Conservation (phyloP, 169 alveolate genomes). For the Sarcocystis neurona region DNA sequence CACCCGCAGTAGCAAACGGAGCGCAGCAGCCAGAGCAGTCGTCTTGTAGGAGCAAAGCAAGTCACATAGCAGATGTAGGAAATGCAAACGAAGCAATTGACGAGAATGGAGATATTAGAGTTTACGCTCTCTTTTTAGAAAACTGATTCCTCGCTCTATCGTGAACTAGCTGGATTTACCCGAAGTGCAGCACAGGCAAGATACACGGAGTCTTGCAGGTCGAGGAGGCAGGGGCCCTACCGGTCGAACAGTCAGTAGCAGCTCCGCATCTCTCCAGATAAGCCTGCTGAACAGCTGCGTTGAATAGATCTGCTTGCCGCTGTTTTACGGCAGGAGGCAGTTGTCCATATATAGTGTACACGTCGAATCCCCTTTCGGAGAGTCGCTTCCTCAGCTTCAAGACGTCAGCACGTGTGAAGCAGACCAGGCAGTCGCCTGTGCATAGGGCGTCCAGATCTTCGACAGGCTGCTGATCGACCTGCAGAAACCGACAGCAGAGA, state of each 20-base stretch:
- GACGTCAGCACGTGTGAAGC: conserved; percentile 82
- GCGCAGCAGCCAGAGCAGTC: too few relatives aligned
- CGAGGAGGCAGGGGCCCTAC: too few relatives aligned
- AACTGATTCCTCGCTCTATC: too few relatives aligned
- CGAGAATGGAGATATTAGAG: too few relatives aligned
- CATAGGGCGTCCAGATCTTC: neutral
- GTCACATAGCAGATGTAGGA: too few relatives aligned
- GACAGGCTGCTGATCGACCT: neutral
- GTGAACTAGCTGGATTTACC: too few relatives aligned
- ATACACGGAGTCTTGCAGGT: too few relatives aligned
- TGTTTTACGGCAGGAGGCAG: conserved; percentile 88
- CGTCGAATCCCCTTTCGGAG: conserved; percentile 72
- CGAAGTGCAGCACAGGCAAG: too few relatives aligned
- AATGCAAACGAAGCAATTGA: too few relatives aligned
- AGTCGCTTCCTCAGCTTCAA: conserved; percentile 68
- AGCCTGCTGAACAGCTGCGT: conserved; percentile 53
- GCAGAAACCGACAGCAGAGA: neutral
- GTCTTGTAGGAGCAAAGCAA: too few relatives aligned
- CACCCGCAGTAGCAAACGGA: too few relatives aligned
- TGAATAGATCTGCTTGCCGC: conserved; percentile 74
- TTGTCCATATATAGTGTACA: conserved; percentile 81
- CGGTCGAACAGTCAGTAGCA: neutral
- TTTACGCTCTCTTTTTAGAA: too few relatives aligned
- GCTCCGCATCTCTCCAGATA: neutral
- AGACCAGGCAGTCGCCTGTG: conserved; percentile 90